A percentile compares a stretch with the other conserved stretches of the same genome.
These are phyloP conservation scores for Eucalyptus sp. DNA, from an alignment of 345 rosid genomes.

Conservation along the genomic window DNA sequence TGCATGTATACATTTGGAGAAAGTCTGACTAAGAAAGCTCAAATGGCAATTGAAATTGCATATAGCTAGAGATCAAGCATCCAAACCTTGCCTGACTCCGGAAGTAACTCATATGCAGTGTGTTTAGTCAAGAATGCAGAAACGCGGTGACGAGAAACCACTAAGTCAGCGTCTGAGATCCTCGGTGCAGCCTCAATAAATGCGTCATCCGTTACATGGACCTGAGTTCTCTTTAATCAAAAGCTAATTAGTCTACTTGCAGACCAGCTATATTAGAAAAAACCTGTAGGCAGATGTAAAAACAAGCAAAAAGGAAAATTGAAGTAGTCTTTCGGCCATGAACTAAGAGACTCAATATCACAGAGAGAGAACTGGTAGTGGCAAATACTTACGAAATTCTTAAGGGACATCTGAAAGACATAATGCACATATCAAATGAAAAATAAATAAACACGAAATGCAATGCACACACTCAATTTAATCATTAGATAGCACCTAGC, in stretches of 20 bases:
- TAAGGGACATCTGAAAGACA: neutral
- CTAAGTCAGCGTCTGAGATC: conserved; percentile 56
- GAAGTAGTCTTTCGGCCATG: neutral
- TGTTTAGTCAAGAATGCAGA: conserved; percentile 63
- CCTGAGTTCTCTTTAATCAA: neutral
- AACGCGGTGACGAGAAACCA: conserved; percentile 57
- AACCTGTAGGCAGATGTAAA: neutral
- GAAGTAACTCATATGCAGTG: conserved; percentile 90
- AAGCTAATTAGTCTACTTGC: neutral
- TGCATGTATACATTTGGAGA: neutral
- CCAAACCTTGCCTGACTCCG: conserved; percentile 98
- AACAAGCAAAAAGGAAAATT: neutral
- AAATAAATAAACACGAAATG: neutral
- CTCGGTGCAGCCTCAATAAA: conserved; percentile 38
- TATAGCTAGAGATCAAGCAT: conserved; percentile 3
- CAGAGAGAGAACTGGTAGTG: neutral
- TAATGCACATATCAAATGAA: neutral
- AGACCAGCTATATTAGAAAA: neutral
- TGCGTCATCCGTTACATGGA: conserved; percentile 8
- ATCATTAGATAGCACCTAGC: neutral
- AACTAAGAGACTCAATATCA: neutral
- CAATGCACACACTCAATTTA: neutral
- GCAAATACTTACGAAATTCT: neutral
- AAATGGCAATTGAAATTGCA: neutral
- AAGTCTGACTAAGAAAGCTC: neutral